A percentile compares a stretch with the other conserved stretches of the same genome.
Conservation (phyloP, 768 basidiomycete species). For the Trametes cingulata region DNA sequence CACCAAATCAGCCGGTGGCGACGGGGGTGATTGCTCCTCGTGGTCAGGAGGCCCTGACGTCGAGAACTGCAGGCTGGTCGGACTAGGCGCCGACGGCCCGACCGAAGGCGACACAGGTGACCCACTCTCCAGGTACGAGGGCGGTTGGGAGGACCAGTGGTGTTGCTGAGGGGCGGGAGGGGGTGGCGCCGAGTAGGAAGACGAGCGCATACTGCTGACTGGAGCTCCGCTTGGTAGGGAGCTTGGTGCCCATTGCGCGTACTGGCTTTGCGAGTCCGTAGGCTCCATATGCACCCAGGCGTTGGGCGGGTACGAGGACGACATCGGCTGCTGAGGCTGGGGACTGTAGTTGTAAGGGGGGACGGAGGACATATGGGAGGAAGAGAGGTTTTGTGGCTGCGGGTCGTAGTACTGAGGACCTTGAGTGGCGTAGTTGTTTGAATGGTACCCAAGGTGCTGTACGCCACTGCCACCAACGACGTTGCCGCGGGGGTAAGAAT, state of each 20-base stretch:
- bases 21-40: conserved; percentile 27
- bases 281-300: conserved; percentile 17
- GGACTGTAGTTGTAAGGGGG: conserved; percentile 25
- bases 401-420: conserved; percentile 31
- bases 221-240: conserved; percentile 22
- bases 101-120: conserved; percentile 25
- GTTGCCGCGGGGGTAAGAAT: conserved; percentile 41
- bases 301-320: conserved; percentile 20
- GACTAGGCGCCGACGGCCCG: conserved; percentile 27
- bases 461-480: conserved; percentile 21
- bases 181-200: conserved; percentile 27
- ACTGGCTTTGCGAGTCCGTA: conserved; percentile 6
- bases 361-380: conserved; percentile 22
- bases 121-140: conserved; percentile 37
- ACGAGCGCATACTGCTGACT: conserved; percentile 33
- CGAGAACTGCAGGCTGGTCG: conserved; percentile 10
- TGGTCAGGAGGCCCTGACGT: conserved; percentile 15
- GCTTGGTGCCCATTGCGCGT: conserved; percentile 18
- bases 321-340: conserved; percentile 18
- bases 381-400: conserved; percentile 31
- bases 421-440: conserved; percentile 27
- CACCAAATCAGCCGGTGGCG: conserved; percentile 36
- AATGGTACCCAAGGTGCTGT: conserved; percentile 27
- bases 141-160: conserved; percentile 46
- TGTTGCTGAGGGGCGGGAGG: conserved; percentile 35